Evolutionary conservation across 1,284 basidiomycete species (phyloP).

Genomic region (Melampsora americana): DNA sequence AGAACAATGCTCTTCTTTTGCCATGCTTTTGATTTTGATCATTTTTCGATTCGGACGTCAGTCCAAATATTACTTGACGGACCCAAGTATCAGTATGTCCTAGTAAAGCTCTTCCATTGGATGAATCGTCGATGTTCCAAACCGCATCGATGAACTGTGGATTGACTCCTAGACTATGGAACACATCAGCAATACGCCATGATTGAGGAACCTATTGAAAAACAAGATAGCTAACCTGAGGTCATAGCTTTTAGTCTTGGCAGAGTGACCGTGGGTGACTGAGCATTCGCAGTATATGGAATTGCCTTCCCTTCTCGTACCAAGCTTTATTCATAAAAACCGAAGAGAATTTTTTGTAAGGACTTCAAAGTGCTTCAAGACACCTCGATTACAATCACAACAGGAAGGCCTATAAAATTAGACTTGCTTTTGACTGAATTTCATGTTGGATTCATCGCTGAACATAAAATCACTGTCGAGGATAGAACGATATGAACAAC

Average conservation of each 20-base stretch:
- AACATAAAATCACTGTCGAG: slow-evolving; percentile 47
- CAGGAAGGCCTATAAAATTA: neutral
- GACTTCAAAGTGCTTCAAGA: neutral
- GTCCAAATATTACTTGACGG: slow-evolving; percentile 30
- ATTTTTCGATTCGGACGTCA: slow-evolving; percentile 32
- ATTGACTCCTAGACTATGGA: slow-evolving; percentile 32
- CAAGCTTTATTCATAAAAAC: slow-evolving; percentile 33
- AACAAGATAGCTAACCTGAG: slow-evolving; percentile 44
- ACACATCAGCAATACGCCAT: neutral
- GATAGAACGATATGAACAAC: neutral
- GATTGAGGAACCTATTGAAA: neutral
- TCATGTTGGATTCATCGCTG: slow-evolving; percentile 44
- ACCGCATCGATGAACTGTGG: slow-evolving; percentile 49
- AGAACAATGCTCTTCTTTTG: slow-evolving; percentile 44
- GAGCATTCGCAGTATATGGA: slow-evolving; percentile 47
- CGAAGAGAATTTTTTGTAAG: neutral
- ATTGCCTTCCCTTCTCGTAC: slow-evolving; percentile 44
- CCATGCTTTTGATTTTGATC: neutral
- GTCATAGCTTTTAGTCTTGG: slow-evolving; percentile 49
- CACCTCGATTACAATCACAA: neutral
- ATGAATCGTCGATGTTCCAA: slow-evolving; percentile 46
- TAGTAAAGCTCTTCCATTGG: slow-evolving; percentile 33
- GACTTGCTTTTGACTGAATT: slow-evolving; percentile 45
- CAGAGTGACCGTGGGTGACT: slow-evolving; percentile 49
- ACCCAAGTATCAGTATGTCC: slow-evolving; percentile 48